Base-by-base conservation (phyloP, 352 stramenopile genomes). In the Lagenidium sp. region DNA sequence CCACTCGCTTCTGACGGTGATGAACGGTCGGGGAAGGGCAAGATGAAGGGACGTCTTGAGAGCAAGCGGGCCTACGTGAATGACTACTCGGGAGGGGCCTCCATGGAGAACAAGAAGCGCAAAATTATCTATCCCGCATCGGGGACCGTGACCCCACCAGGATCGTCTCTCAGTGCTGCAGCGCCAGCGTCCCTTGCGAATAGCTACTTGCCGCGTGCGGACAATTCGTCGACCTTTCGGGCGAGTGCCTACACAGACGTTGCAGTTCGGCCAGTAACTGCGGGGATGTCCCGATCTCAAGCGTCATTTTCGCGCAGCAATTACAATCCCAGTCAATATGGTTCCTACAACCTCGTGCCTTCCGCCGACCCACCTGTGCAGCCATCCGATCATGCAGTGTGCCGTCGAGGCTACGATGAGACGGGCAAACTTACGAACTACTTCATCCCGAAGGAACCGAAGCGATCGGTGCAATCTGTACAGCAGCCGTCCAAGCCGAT, bases 361-460 rank as follows among this genome's bases (percentile, higher is more conserved):
- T 59, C 66, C 20, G 64, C 35, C 18, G 57, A 68, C 6, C 44
- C 66, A 26, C 65, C 68, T 0, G 55, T 85, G 38, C 60, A 75
- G 43, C 48, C 65, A 16, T 55, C 47, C 4, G 48, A 44, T 22
- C 29, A 53, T 18, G 58, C 54, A 0, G 54, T 85, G 6, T 83
- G 68, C 16, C 72, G 76, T 32, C 62, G 73, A 41, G 76, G 73
- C 4, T 85, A 85, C 44, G 76, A 85, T 31, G 73, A 85, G 54
- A 85, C 76, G 0, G 76, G 76, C 25, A 85, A 85, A 51, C 52
- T 88, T 24, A 85, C 76, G 15, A 85, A 76, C 43, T 85, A 79
- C 52, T 85, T 85, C 43, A 45, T 83, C 21, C 68, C 73, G 19
- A 80, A 82, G 28, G 61, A 85, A 6, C n/a, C 53, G 11, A 67